phyloP scores from a whole-genome alignment of 78 protist genomes.

The Pigoraptor vietnamica region DNA sequence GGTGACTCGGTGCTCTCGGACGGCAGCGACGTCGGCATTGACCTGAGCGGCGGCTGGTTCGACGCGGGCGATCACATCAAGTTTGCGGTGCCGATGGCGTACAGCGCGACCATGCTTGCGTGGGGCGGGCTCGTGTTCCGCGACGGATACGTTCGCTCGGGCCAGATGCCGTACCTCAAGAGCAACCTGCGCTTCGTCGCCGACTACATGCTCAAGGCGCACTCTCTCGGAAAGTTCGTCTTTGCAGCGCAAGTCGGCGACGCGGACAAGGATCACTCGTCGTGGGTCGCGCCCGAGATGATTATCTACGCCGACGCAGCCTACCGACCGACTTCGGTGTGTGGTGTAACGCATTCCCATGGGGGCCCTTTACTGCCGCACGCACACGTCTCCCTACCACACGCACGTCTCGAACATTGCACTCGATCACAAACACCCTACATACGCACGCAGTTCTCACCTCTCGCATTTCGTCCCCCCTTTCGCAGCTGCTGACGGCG shows the following conservation, averaged over 20 bases:
- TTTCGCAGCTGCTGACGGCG: no score
- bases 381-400: no score
- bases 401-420: no score
- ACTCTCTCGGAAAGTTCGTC: not conserved
- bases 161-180: not conserved
- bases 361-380: no score
- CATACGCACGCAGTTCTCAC: no score
- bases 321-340: no score
- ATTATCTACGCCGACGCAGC: not conserved
- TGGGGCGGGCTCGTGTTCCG: not conserved
- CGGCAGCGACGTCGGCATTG: no score
- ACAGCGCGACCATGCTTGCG: not conserved
- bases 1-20: not conserved
- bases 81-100: not conserved
- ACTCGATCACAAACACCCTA: no score
- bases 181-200: not conserved
- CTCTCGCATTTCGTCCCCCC: no score
- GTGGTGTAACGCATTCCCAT: no score
- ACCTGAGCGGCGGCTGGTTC: not conserved
- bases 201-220: not conserved
- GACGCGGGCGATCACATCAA: conserved; percentile 14
- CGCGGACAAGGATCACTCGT: not conserved
- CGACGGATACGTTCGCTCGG: not conserved
- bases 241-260: not conserved
- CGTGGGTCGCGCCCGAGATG: not conserved